Percentiles rank a stretch among this genome's conserved stretches.
phyloP scores from a whole-genome alignment of 352 stramenopile genomes.

The Phytopythium litorale region DNA sequence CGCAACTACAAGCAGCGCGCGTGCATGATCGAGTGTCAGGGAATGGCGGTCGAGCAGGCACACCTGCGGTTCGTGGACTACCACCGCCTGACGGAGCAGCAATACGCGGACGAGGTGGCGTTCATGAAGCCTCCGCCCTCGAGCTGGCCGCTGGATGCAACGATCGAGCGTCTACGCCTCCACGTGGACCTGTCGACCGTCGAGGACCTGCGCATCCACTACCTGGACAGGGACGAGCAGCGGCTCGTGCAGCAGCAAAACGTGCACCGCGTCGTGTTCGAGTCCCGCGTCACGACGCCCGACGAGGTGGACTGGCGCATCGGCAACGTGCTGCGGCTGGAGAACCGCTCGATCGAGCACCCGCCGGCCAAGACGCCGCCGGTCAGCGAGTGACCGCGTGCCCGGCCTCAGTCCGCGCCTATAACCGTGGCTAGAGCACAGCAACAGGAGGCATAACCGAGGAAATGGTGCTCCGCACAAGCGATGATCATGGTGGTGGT shows the following conservation, averaged over 20 bases:
- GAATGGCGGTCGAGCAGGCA: constrained; percentile 28
- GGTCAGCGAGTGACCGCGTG: not conserved
- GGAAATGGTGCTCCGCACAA: not conserved
- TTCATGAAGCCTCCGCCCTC: constrained; percentile 10
- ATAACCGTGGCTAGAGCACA: too few species aligned
- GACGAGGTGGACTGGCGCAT: constrained; percentile 57
- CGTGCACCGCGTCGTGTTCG: constrained; percentile 31
- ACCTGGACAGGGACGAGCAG: constrained; percentile 21
- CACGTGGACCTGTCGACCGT: constrained; percentile 36
- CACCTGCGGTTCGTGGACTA: constrained; percentile 30
- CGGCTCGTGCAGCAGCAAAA: constrained; percentile 23
- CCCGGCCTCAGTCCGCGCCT: too few species aligned
- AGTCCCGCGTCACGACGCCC: constrained; percentile 42
- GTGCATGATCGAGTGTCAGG: constrained; percentile 35
- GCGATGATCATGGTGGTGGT: not conserved
- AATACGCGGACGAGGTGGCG: constrained; percentile 27
- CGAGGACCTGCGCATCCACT: constrained; percentile 37
- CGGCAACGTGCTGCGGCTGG: constrained; percentile 27
- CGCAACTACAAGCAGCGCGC: constrained; percentile 33
- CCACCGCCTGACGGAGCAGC: constrained; percentile 31
- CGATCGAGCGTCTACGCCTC: constrained; percentile 36
- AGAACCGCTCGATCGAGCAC: constrained; percentile 4
- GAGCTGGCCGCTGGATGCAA: constrained; percentile 17
- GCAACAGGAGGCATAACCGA: too few species aligned
- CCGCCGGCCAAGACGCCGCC: not conserved